phyloP scores from a whole-genome alignment of 2,329 filamentous ascomycete species.

The Pseudopithomyces chartarum region DNA sequence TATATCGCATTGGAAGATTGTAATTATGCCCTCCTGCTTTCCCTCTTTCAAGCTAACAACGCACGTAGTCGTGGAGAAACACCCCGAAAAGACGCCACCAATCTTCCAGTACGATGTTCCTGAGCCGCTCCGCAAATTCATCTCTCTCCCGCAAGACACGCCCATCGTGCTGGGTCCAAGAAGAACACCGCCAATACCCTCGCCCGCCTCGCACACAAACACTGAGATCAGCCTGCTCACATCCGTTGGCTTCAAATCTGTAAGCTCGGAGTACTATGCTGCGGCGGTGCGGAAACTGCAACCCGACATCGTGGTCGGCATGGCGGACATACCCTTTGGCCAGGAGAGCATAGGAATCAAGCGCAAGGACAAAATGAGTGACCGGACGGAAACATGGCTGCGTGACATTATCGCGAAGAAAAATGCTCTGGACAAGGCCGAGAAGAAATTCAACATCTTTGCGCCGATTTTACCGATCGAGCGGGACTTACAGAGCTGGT shows the following conservation, averaged over 20 bases:
- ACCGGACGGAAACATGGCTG: slow-evolving; percentile 83
- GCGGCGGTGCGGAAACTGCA: slow-evolving; percentile 67
- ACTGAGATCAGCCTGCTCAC: slow-evolving; percentile 78
- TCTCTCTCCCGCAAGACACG: slow-evolving; percentile 68
- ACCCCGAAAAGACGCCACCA: slow-evolving; percentile 53
- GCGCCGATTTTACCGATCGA: slow-evolving; percentile 75
- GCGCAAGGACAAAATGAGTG: slow-evolving; percentile 79
- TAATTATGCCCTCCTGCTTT: slow-evolving; percentile 59
- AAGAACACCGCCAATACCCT: slow-evolving; percentile 74
- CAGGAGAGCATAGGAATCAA: slow-evolving; percentile 66
- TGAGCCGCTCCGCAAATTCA: slow-evolving; percentile 73
- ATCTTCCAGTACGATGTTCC: slow-evolving; percentile 57
- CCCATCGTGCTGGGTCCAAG: slow-evolving; percentile 77
- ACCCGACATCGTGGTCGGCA: slow-evolving; percentile 79
- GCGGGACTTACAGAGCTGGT: slow-evolving; percentile 76
- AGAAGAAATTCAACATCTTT: slow-evolving; percentile 52
- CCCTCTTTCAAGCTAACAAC: slow-evolving; percentile 40
- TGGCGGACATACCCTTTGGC: slow-evolving; percentile 74
- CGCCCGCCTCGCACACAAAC: slow-evolving; percentile 71
- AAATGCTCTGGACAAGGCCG: slow-evolving; percentile 33
- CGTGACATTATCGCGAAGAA: slow-evolving; percentile 64
- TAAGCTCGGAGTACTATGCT: slow-evolving; percentile 72
- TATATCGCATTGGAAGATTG: slow-evolving; percentile 93
- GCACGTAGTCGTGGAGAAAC: slow-evolving; percentile 66
- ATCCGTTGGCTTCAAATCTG: slow-evolving; percentile 78